phyloP scores from a whole-genome alignment of 2,329 filamentous ascomycete species.

The Fusarium palustre region DNA sequence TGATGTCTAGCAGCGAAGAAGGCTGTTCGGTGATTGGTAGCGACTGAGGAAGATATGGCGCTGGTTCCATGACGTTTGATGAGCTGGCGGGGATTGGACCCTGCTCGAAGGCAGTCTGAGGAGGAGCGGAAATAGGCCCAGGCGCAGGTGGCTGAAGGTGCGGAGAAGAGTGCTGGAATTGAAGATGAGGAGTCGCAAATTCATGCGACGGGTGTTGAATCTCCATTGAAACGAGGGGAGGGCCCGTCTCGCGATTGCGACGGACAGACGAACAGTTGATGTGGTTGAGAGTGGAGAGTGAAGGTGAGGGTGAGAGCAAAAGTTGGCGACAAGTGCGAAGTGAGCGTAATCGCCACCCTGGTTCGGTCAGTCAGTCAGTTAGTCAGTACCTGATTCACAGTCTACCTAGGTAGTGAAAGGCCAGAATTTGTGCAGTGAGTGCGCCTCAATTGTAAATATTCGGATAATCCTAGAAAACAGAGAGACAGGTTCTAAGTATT shows the following conservation, averaged over 20 bases:
- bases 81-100: conserved; percentile 35
- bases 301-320: conserved; percentile 1
- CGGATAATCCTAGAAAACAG: conserved; percentile 19
- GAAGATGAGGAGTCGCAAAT: conserved; percentile 15
- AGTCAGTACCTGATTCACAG: conserved; percentile 9
- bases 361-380: neutral
- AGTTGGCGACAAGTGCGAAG: conserved; percentile 29
- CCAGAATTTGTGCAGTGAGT: conserved; percentile 22
- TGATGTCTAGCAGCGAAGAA: neutral
- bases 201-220: conserved; percentile 33
- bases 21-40: conserved; percentile 13
- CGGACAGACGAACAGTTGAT: conserved; percentile 21
- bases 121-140: conserved; percentile 18
- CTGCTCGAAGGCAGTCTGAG: conserved; percentile 28
- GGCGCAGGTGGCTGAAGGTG: conserved; percentile 14
- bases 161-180: conserved; percentile 26
- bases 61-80: conserved; percentile 37
- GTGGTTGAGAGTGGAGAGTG: conserved; percentile 18
- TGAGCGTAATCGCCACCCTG: conserved; percentile 37
- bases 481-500: neutral
- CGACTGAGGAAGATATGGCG: conserved; percentile 16
- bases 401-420: conserved; percentile 30
- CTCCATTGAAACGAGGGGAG: conserved; percentile 40
- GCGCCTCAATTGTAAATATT: conserved; percentile 14
- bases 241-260: conserved; percentile 37